These are phyloP conservation scores for Mycena haematopus DNA, from an alignment of 768 basidiomycete genomes.

Conservation along the genomic window DNA sequence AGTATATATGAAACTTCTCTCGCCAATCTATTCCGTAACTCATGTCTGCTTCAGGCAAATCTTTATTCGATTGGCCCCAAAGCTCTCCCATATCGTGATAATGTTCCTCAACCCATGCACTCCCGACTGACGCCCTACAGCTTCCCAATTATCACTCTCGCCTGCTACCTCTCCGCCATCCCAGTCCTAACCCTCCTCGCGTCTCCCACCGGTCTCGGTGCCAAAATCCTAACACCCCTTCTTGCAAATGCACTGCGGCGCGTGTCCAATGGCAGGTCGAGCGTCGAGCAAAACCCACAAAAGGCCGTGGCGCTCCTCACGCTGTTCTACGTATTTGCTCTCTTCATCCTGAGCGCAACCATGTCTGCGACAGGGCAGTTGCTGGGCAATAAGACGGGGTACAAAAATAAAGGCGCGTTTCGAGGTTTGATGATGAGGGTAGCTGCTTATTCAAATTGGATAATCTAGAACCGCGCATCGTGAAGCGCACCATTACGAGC, in stretches of 20 bases:
- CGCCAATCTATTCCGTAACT: too few species aligned
- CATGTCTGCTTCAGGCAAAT: too few species aligned
- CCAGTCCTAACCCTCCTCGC: neutral
- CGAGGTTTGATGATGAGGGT: too few species aligned
- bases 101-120: too few species aligned
- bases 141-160: neutral
- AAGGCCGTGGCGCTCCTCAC: conserved; percentile 12
- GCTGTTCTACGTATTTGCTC: neutral
- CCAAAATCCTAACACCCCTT: neutral
- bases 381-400: neutral
- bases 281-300: neutral
- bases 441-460: neutral
- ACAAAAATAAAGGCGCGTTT: too few species aligned
- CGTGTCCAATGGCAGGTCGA: neutral
- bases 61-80: too few species aligned
- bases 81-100: too few species aligned
- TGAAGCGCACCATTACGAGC: conserved; percentile 5
- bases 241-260: neutral
- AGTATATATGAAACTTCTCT: too few species aligned
- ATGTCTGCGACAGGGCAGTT: conserved; percentile 12
- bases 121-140: neutral
- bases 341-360: conserved; percentile 10
- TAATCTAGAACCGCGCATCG: conserved; percentile 10
- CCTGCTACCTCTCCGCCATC: neutral
- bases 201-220: neutral